A percentile compares a stretch with the other conserved stretches of the same genome.
Conservation (phyloP, 768 basidiomycete genomes). For the Tephrocybe sp. region DNA sequence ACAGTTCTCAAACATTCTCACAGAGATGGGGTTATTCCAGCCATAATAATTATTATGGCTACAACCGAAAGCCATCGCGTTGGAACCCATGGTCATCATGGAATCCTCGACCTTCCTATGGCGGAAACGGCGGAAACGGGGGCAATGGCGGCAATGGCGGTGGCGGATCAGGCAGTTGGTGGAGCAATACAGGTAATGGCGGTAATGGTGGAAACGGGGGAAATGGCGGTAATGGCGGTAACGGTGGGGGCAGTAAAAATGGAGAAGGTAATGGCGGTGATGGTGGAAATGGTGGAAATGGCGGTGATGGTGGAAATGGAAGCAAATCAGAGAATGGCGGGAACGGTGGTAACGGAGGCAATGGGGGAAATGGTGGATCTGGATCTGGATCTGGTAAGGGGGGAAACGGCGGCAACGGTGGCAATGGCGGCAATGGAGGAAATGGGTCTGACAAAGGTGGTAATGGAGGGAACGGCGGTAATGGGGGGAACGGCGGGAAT, state of each 20-base stretch:
- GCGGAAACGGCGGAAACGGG: not conserved
- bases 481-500: not conserved
- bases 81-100: conserved; percentile 8
- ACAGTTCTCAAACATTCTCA: not conserved
- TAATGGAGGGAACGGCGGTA: not conserved
- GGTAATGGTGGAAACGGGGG: conserved; percentile 2
- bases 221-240: not conserved
- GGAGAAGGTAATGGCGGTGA: not conserved
- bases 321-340: not conserved
- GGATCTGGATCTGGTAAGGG: no score
- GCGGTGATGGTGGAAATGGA: not conserved
- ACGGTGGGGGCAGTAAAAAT: not conserved
- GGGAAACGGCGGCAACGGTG: not conserved
- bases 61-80: conserved; percentile 2
- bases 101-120: not conserved
- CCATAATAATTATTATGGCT: not conserved
- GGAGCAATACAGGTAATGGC: no score
- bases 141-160: conserved; percentile 1
- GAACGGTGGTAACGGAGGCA: not conserved
- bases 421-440: not conserved
- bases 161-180: no score
- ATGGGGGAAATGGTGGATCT: not conserved
- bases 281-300: conserved; percentile 4
- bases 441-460: not conserved
- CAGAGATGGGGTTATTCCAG: not conserved